Evolutionary conservation across 805 yeast species (phyloP), one percentile per base, ranked within the genome.

Genomic region (Kuraishia borneana): DNA sequence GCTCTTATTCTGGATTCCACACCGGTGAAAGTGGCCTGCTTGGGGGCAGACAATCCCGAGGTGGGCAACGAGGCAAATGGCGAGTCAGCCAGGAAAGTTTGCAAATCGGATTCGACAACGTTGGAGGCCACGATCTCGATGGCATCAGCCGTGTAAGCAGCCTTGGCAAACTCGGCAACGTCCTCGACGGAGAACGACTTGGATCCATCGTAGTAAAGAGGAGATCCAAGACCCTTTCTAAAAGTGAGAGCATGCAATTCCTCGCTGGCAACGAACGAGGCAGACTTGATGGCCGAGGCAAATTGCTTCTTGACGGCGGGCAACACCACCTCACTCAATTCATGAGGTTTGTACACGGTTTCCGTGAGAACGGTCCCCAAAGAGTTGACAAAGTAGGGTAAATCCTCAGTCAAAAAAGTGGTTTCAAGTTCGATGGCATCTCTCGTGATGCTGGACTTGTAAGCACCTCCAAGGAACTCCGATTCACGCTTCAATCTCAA

Each of bases 401-500:
- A 73, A 56, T 79, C 83, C 61, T 82, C 83, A 56, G 78, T 77
- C 61, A 89, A 71, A 67, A 92, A 92, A 47, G 72, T 69, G 39
- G 97, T 79, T 46, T 73, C 70, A 52, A 89, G 72, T 41, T 83
- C 73, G 43, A 92, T 73, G 49, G 79, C 68, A 56, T 92, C 97
- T 68, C 96, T 81, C 58, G 83, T 76, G 47, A 85, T 78, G 37
- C 54, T 50, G 30, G 94, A 66, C 33, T 70, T 53, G 59, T 85
- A 73, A 40, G 60, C 61, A 55, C 95, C 97, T 46, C 98, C 97
- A 44, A 89, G 69, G 44, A 92, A 73, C 66, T 89, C 98, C 34
- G 88, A 65, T 65, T 92, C 98, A 63, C 98, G 83, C 53, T 87
- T 82, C 52, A 88, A 69, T 67, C 97, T 83, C 56, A 92, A 70